Conservation (phyloP, 73 alveolate genomes). For the Paramecium biaurelia region DNA sequence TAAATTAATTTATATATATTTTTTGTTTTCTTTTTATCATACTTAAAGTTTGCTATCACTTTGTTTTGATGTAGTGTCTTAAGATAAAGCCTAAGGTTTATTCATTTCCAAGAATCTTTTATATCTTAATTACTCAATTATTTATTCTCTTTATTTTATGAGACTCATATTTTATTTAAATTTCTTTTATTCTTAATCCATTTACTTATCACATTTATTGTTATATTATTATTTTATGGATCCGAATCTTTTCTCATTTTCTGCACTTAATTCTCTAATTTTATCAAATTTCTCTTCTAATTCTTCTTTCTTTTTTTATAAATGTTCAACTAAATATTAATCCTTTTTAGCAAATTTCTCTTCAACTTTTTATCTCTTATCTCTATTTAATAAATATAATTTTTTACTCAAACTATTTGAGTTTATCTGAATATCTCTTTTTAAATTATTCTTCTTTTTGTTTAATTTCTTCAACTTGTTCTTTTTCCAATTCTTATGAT, state of each 20-base stretch:
- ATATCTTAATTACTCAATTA: not conserved
- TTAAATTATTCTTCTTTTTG: not conserved
- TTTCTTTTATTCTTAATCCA: conserved; percentile 10
- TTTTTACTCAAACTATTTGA: not conserved
- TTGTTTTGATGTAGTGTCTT: not conserved
- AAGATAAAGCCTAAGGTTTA: not conserved
- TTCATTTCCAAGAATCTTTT: not conserved
- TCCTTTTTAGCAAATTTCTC: not conserved
- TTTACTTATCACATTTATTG: conserved; percentile 13
- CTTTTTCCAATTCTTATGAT: not conserved
- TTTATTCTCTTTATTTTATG: not conserved
- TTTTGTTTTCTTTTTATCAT: not conserved
- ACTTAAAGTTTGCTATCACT: not conserved
- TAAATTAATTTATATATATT: not conserved
- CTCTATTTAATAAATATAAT: not conserved
- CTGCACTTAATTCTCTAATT: conserved; percentile 1
- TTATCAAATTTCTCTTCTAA: conserved; percentile 30
- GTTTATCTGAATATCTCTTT: not conserved
- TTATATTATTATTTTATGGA: not conserved
- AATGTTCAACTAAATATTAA: not conserved
- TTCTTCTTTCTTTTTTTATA: not conserved
- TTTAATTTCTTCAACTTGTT: not conserved
- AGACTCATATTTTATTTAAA: not conserved
- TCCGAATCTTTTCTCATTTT: conserved; percentile 3
- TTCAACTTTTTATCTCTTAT: not conserved